A percentile compares a stretch with the other conserved stretches of the same genome.
phyloP scores from a whole-genome alignment of 164 flowering plant species.

The Magnolia officinalis region DNA sequence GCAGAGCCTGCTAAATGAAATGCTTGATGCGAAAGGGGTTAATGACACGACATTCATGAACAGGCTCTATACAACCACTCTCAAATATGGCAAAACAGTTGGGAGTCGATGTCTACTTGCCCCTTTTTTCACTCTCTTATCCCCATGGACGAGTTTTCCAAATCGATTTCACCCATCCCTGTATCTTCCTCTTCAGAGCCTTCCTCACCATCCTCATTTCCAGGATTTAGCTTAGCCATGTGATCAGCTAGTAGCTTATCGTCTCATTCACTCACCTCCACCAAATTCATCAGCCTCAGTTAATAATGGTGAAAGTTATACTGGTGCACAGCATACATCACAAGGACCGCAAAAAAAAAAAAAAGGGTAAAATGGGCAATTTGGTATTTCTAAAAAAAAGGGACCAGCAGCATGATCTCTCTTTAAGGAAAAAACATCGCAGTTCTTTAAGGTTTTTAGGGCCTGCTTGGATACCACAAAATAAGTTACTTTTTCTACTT shows the following conservation, averaged over 20 bases:
- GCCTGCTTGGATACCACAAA: no score
- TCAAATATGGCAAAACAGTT: conserved; percentile 10
- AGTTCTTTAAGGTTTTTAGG: background rate
- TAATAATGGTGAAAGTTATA: background rate
- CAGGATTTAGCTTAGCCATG: conserved; percentile 57
- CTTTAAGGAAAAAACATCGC: background rate
- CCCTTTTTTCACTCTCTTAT: conserved; percentile 26
- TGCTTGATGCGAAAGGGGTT: background rate
- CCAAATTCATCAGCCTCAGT: background rate
- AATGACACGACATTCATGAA: background rate
- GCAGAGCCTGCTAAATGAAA: conserved; percentile 7
- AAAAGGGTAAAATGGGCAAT: background rate
- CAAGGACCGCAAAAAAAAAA: background rate
- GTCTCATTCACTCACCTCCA: conserved; percentile 92
- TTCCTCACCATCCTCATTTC: conserved; percentile 82
- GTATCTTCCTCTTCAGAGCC: conserved; percentile 89
- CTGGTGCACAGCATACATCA: background rate
- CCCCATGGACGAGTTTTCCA: conserved; percentile 46
- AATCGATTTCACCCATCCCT: conserved; percentile 80
- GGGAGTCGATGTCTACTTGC: background rate
- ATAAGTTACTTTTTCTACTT: no score
- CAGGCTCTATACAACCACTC: conserved; percentile 14
- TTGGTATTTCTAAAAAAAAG: background rate
- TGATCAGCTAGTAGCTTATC: conserved; percentile 76
- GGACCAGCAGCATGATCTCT: background rate